Base-by-base conservation (phyloP, 257 asterid genomes). In the Asclepias syriaca region DNA sequence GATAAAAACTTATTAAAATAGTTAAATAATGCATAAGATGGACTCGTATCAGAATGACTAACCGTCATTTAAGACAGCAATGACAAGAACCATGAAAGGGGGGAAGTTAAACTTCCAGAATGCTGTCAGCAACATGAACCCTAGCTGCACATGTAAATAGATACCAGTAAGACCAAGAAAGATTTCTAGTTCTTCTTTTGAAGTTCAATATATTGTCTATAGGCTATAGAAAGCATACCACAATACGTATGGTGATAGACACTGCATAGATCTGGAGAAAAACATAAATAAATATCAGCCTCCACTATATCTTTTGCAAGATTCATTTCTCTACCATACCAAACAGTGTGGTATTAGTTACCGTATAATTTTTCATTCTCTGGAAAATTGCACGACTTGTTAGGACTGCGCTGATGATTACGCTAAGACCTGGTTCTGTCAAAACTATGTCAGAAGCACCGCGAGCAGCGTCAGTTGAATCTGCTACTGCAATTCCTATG, bases 381-480 rank as follows among this genome's bases (percentile, higher is more conserved):
- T 81, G 83, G 76, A 81, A 81, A 51, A 78, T 81, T 19, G 81
- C 83, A 12, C 85, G 80, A 67, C 85, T 81, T 34, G 85, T 81
- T 45, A 81, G 73, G 24, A 81, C 85, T n/a, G 85, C 85, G 40
- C 82, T 78, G 13, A 81, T 75, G 72, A 81, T 81, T 12, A 81
- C 85, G 66, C 85, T 78, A 16, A 81, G 64, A 11, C 85, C 85
- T 51, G 85, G 82, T 70, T 81, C 85, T 9, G 85, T 81, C 19
- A 81, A 75, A 48, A 81, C 85, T 14, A 81, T 81, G 68, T 81
- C 85, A 21, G 85, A 81, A 34, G 85, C 85, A 29, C 83, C 54
- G 24, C 85, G 85, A 72, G 85, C 85, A 68, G 85, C 85, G 73
- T 81, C 85, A 8, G 85, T 81, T 46, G 85, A 66, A 65, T 81